Percentiles rank a stretch among this genome's conserved stretches.
phyloP scores from a whole-genome alignment of 768 basidiomycete genomes.

The Rubroboletus satanas region DNA sequence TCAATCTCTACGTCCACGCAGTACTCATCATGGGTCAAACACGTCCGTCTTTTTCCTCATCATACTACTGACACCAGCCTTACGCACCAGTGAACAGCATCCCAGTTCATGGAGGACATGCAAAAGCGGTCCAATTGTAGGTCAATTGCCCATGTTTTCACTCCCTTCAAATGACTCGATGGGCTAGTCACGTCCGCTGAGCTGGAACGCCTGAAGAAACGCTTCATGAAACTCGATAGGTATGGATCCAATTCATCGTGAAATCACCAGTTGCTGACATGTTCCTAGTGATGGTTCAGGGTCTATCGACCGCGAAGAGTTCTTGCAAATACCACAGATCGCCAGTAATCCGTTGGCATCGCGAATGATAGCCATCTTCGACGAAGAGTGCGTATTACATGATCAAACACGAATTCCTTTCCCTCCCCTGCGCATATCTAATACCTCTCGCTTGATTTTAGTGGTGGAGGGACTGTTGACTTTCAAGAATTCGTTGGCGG shows the following conservation, averaged over 20 bases:
- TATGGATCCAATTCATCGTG: constrained; percentile 27
- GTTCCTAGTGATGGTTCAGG: constrained; percentile 83
- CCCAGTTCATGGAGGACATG: constrained; percentile 98
- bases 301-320: constrained; percentile 97
- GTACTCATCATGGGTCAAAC: constrained; percentile 70
- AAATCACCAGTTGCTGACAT: background rate
- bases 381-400: constrained; percentile 80
- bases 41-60: constrained; percentile 46
- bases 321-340: constrained; percentile 97
- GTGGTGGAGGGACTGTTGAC: constrained; percentile 97
- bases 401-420: background rate
- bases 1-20: constrained; percentile 2
- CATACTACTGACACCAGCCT: background rate
- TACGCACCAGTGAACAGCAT: constrained; percentile 44
- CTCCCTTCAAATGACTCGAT: constrained; percentile 9
- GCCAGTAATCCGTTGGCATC: constrained; percentile 95
- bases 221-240: constrained; percentile 99
- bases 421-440: background rate
- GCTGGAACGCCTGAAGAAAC: constrained; percentile 93
- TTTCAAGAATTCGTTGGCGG: constrained; percentile 99
- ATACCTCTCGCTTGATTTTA: constrained; percentile 30
- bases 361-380: constrained; percentile 99
- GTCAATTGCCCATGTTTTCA: constrained; percentile 31
- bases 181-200: constrained; percentile 86
- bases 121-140: constrained; percentile 95